Conservation (phyloP, 768 basidiomycete genomes). For the Boletus speciosus region DNA sequence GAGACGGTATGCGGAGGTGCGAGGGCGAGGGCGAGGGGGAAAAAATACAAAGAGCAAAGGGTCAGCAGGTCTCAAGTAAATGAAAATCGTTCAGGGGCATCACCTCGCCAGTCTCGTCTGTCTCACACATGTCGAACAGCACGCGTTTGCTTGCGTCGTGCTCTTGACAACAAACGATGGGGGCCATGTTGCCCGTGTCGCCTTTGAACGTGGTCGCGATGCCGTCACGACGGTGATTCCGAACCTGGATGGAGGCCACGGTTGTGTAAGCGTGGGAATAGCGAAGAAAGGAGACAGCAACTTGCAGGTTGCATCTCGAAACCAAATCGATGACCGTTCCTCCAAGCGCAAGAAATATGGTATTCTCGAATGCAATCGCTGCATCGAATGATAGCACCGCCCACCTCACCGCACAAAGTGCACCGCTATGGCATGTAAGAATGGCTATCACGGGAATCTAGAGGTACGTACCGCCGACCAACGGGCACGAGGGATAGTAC, state of each 20-base stretch:
- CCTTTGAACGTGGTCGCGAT: slow-evolving; percentile 72
- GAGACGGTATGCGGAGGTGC: not conserved
- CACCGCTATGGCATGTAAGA: slow-evolving; percentile 54
- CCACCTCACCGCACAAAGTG: slow-evolving; percentile 61
- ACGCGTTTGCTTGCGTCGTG: slow-evolving; percentile 64
- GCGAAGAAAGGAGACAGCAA: not conserved
- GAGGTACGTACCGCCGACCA: slow-evolving; percentile 65
- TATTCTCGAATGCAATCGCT: slow-evolving; percentile 76
- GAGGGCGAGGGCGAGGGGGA: no score
- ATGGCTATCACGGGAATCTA: not conserved
- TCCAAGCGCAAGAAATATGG: slow-evolving; percentile 92
- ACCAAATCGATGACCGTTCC: slow-evolving; percentile 76
- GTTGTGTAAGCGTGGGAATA: not conserved
- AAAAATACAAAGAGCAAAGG: not conserved
- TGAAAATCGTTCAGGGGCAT: slow-evolving; percentile 15
- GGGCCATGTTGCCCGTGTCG: slow-evolving; percentile 73
- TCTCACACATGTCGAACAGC: slow-evolving; percentile 82
- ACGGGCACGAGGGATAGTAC: slow-evolving; percentile 61
- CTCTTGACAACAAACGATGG: slow-evolving; percentile 74
- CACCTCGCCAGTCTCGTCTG: slow-evolving; percentile 79
- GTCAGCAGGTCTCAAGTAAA: slow-evolving; percentile 4
- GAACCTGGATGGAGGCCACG: slow-evolving; percentile 48
- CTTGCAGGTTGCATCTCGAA: slow-evolving; percentile 87
- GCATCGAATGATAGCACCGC: slow-evolving; percentile 84
- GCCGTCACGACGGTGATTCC: slow-evolving; percentile 69